Base-by-base conservation (phyloP, 139 green algal genomes). In the Chlamydomonas sp. region DNA sequence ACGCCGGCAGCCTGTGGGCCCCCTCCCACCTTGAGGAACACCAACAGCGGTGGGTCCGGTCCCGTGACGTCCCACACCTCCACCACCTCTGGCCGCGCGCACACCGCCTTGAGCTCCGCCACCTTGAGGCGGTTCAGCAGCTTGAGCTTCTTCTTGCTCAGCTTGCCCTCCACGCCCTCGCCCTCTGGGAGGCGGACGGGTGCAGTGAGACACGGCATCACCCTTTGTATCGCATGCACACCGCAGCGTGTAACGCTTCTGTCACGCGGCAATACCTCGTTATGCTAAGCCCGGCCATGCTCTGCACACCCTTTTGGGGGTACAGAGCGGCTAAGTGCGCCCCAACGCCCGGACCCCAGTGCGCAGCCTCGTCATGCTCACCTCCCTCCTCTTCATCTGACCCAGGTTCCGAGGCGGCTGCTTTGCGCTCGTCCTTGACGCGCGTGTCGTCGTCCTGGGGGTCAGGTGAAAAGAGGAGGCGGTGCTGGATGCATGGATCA, bases 61-160 rank as follows among this genome's bases (percentile, higher is more conserved):
- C 97, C 96, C 1, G 97, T 99, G 1, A 98, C 94, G 87, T 99
- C 98, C 98, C 98, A 99, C 17, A 99, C 94, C 93, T 99, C 98
- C 60, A 99, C 98, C 63, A 99, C 96, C 31, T 99, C 98, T 2
- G 98, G 98, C 77, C 95, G 91, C 58, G 90, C 75, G 84, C 95
- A 98, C 10, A 94, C 79, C 90, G 97, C 95, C 93, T 99, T 99
- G 61, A 99, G 92, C 91, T 99, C 95, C 12, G 95, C 95, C 63
- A 99, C 96, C 80, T 96, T 97, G 10, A 98, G 90, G 58, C 96
- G 89, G 17, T 75, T 90, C 7, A 95, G 85, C 86, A 95, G 73
- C 91, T 98, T 98, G 12, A 91, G 91, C 90, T 99, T 94, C 85
- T 96, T 96, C 85, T 97, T 97, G 63, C 89, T 96, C 63, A 97